Percentiles rank a stretch among this genome's conserved stretches.
Conservation (phyloP, 768 basidiomycete species). For the Kwoniella pini region DNA sequence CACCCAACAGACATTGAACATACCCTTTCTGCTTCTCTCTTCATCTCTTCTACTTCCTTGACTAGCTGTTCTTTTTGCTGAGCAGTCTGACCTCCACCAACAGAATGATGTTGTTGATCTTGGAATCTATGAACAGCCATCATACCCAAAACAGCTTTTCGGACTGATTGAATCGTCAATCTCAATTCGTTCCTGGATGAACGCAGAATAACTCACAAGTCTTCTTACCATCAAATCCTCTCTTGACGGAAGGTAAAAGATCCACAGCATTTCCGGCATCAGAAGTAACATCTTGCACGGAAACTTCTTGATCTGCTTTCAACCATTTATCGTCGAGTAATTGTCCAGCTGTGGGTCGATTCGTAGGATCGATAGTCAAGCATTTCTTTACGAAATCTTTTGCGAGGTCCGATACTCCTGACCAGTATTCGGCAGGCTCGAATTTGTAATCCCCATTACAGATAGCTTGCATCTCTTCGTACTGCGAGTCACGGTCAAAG, state of each 20-base stretch:
- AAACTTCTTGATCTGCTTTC: slow-evolving; percentile 63
- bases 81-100: slow-evolving; percentile 52
- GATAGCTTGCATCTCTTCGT: slow-evolving; percentile 92
- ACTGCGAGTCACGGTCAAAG: slow-evolving; percentile 81
- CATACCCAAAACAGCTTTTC: slow-evolving; percentile 81
- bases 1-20: slow-evolving; percentile 24
- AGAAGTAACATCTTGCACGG: slow-evolving; percentile 65
- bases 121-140: slow-evolving; percentile 78
- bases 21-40: slow-evolving; percentile 77
- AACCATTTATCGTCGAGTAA: slow-evolving; percentile 80
- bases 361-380: slow-evolving; percentile 76
- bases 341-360: slow-evolving; percentile 76
- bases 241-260: slow-evolving; percentile 84
- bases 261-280: slow-evolving; percentile 63
- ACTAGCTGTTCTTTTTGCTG: slow-evolving; percentile 62
- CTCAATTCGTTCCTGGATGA: not conserved
- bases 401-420: slow-evolving; percentile 58
- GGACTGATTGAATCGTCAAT: slow-evolving; percentile 61
- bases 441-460: slow-evolving; percentile 90
- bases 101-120: slow-evolving; percentile 30
- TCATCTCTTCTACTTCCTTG: slow-evolving; percentile 67
- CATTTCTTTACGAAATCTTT: slow-evolving; percentile 79
- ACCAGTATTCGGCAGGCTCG: slow-evolving; percentile 64
- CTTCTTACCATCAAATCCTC: slow-evolving; percentile 81
- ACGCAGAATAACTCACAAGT: slow-evolving; percentile 64